Evolutionary conservation across 2,329 filamentous ascomycete species (phyloP).

Genomic region (Fonsecaea pugnacius): DNA sequence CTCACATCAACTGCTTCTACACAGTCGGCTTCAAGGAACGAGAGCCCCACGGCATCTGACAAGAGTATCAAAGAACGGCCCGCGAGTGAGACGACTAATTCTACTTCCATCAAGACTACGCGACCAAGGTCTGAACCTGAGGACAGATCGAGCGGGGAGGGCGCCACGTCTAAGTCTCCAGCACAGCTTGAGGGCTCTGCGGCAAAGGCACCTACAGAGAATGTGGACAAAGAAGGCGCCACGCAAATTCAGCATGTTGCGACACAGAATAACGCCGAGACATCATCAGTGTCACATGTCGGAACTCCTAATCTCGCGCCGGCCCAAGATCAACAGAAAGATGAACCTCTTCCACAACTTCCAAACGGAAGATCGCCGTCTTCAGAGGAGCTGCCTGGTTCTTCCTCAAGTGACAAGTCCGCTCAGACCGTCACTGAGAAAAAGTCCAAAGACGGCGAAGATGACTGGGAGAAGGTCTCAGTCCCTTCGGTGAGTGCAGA

Average conservation of each 20-base stretch:
- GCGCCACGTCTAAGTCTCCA: slow-evolving; percentile 34
- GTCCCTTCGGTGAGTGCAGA: slow-evolving; percentile 49
- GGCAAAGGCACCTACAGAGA: slow-evolving; percentile 19
- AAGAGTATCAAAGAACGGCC: slow-evolving; percentile 28
- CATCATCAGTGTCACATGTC: slow-evolving; percentile 40
- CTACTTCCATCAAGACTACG: slow-evolving; percentile 20
- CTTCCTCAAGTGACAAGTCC: slow-evolving; percentile 39
- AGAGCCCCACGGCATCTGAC: slow-evolving; percentile 30
- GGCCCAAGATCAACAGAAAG: slow-evolving; percentile 64
- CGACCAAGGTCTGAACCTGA: slow-evolving; percentile 15
- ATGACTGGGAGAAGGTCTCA: slow-evolving; percentile 64
- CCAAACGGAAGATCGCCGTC: slow-evolving; percentile 24
- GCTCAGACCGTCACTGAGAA: slow-evolving; percentile 49
- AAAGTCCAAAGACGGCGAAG: slow-evolving; percentile 58
- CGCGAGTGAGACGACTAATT: slow-evolving; percentile 10
- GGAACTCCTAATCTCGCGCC: slow-evolving; percentile 71
- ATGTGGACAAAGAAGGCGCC: slow-evolving; percentile 39
- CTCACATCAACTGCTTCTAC: slow-evolving; percentile 55
- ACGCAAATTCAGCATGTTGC: slow-evolving; percentile 35
- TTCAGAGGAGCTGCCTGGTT: slow-evolving; percentile 15
- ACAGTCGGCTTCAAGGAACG: slow-evolving; percentile 28
- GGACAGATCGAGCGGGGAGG: slow-evolving; percentile 40
- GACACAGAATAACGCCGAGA: slow-evolving; percentile 36
- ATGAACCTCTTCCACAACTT: slow-evolving; percentile 59
- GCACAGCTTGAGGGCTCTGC: slow-evolving; percentile 52